phyloP scores from a whole-genome alignment of 331 rosid species.

The Acacia pycnantha region DNA sequence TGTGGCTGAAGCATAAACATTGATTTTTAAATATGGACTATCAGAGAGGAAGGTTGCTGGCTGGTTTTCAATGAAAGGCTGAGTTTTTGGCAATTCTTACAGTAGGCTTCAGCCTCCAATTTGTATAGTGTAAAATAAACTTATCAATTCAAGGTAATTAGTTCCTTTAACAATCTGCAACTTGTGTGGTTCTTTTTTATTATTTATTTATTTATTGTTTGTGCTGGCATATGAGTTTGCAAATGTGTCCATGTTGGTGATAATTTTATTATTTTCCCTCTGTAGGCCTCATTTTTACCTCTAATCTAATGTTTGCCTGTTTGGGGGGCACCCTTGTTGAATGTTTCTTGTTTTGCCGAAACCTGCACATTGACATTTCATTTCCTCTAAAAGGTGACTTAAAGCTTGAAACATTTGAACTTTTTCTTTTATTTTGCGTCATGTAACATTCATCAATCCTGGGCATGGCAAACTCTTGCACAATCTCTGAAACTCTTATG shows the following conservation, averaged over 20 bases:
- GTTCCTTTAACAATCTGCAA: neutral
- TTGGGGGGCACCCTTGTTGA: neutral
- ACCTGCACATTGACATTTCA: neutral
- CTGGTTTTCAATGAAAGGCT: conserved; percentile 1
- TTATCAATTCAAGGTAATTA: neutral
- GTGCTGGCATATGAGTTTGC: neutral
- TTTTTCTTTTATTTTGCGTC: neutral
- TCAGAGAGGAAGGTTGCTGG: neutral
- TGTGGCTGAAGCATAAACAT: neutral
- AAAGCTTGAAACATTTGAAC: neutral
- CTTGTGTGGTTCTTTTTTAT: neutral
- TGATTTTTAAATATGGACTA: neutral
- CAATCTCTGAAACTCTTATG: neutral
- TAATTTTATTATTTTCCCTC: neutral
- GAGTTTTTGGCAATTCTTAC: neutral
- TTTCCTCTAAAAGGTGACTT: neutral
- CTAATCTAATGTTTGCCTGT: neutral
- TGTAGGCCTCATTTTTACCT: neutral
- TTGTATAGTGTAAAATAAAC: neutral
- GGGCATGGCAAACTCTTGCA: neutral
- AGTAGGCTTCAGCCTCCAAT: neutral
- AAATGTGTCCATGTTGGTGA: neutral
- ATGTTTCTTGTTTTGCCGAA: neutral
- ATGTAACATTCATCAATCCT: neutral
- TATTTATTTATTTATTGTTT: neutral